Base-by-base conservation (phyloP, 2,329 filamentous ascomycete species). In the Chaetomium sp. region DNA sequence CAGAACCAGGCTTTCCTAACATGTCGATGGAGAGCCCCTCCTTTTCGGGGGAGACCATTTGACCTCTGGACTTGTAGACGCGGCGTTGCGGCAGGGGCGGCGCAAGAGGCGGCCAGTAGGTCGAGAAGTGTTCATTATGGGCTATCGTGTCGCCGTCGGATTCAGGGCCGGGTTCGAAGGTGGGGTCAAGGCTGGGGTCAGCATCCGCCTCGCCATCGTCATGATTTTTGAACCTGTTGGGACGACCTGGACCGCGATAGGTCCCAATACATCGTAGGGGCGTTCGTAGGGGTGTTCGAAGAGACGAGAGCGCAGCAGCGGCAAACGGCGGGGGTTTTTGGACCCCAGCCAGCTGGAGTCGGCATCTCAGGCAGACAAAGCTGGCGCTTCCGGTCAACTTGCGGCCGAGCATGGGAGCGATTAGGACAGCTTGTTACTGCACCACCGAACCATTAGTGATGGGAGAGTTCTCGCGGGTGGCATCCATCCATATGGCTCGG, bases 311-410 rank as follows among this genome's bases (percentile, higher is more conserved):
- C 21, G 57, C 45, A 31, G 54, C 0, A 13, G 62, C 10, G 12
- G 56, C 42, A 27, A 57, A 38, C 25, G 55, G 49, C 10, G n/a
- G 38, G 12, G 55, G 58, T 21, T 38, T 57, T 9, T 51, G 23
- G 62, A 70, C 70, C 31, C 69, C 67, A 53, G 75, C 72, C 62
- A 77, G 73, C 67, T 72, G 75, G 45, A 79, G 70, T 55, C 71
- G 77, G 68, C 78, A 80, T 72, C 75, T 70, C 58, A 79, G 70
- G 72, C 78, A 80, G 67, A 79, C 73, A 65, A 76, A 74, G 70
- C 76, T 71, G 66, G 73, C 67, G 69, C 75, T 71, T 65, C 73
- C 66, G 33, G 72, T 63, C 49, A 74, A 66, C 57, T 71, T 71
- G 67, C 73, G 70, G 58, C 75, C 61, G 67, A 79, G 74, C 78